Conservation (phyloP, 768 basidiomycete species). For the Boletus rubescentipes region DNA sequence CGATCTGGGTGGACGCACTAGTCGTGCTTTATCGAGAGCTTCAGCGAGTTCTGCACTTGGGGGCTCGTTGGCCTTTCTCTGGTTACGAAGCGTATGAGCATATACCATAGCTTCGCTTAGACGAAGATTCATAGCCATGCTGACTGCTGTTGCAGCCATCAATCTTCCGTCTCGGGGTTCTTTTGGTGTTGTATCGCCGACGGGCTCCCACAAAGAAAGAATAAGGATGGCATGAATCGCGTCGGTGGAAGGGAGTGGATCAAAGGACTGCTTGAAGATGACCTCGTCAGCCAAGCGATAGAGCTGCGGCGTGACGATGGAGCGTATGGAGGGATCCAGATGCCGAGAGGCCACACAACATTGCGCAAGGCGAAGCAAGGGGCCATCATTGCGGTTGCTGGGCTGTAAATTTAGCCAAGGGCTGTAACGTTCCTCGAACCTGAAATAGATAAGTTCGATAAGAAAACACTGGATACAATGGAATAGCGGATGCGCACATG, state of each 20-base stretch:
- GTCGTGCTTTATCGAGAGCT: constrained; percentile 36
- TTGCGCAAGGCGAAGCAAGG: constrained; percentile 43
- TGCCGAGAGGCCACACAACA: constrained; percentile 48
- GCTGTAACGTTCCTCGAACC: constrained; percentile 43
- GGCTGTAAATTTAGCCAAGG: constrained; percentile 46
- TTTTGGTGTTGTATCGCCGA: constrained; percentile 32
- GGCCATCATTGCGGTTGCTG: constrained; percentile 27
- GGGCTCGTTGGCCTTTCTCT: constrained; percentile 28
- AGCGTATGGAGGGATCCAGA: constrained; percentile 35
- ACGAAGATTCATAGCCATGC: constrained; percentile 46
- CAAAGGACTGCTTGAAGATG: constrained; percentile 41
- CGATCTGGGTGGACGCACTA: constrained; percentile 30
- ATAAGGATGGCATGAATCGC: constrained; percentile 42
- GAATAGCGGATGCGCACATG: constrained; percentile 30
- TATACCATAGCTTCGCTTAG: constrained; percentile 38
- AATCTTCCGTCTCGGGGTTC: constrained; percentile 40
- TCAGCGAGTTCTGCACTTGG: constrained; percentile 33
- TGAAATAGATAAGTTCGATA: constrained; percentile 11
- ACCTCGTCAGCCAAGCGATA: constrained; percentile 42
- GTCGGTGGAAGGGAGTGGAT: constrained; percentile 41
- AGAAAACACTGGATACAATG: neutral
- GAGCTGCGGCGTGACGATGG: constrained; percentile 38
- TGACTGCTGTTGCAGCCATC: constrained; percentile 42
- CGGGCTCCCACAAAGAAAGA: constrained; percentile 45
- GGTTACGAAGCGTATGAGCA: constrained; percentile 29